Evolutionary conservation across 2,329 filamentous ascomycete genomes (phyloP), one percentile per base, ranked within the genome.

Genomic region (Monilinia polystroma): DNA sequence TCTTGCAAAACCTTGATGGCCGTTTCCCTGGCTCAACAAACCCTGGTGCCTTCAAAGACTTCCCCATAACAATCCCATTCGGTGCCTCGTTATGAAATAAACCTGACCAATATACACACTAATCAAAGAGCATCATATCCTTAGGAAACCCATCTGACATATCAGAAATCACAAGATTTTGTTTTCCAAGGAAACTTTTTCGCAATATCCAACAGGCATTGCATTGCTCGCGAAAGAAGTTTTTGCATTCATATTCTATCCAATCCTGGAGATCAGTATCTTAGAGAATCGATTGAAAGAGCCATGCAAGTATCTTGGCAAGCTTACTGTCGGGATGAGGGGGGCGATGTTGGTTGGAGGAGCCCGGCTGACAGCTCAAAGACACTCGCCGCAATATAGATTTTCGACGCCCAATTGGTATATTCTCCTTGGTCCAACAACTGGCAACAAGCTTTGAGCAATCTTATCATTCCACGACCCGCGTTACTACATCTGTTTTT

Each of bases 61-160:
- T 57, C 55, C 55, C 43, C 18, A 38, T 57, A 57, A 57, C 16
- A n/a, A 57, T 43, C 26, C 55, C 55, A 16, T 26, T 10, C 18
- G 55, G 55, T 7, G 55, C 55, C n/a, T 57, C 55, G 3, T 43
- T 26, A 43, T 43, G n/a, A 43, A 57, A 43, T 29, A 57, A 43
- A 1, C 29, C 38, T 4, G 55, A 57, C 38, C 38, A 57, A 43
- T 57, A 57, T 43, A 57, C 23, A 16, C 55, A 57, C 14, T 38
- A 16, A 26, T 57, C 55, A 43, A 43, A 4, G 26, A 43, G 14
- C 7, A 12, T 23, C 4, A 4, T 5, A 29, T 43, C 55, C 23
- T 26, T 16, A 20, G 55, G 55, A 57, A 57, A 57, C 5, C n/a
- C 55, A 26, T 57, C 10, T 29, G 12, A n/a, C 55, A 57, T 43